phyloP scores from a whole-genome alignment of 2,329 filamentous ascomycete species.

The Aspergillus latus region DNA sequence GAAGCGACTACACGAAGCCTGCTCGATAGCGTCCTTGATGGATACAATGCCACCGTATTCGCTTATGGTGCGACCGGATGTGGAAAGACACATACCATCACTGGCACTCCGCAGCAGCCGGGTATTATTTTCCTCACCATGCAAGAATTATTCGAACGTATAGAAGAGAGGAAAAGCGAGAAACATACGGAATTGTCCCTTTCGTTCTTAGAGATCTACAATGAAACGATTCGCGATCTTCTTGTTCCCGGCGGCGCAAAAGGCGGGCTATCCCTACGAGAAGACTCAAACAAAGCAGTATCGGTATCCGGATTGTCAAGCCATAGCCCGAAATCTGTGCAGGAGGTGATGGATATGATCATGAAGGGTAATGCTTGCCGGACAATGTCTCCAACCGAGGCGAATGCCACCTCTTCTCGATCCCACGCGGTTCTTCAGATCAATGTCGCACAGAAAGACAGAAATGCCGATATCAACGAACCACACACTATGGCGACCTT shows the following conservation, averaged over 20 bases:
- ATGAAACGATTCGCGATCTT: conserved; percentile 95
- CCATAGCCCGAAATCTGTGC: conserved; percentile 84
- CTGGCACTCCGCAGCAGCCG: conserved; percentile 84
- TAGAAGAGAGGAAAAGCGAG: conserved; percentile 78
- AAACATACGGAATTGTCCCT: conserved; percentile 88
- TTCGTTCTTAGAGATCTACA: conserved; percentile 98
- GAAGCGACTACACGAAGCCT: conserved; percentile 85
- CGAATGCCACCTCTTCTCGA: conserved; percentile 94
- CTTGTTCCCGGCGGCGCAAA: conserved; percentile 82
- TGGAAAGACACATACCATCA: conserved; percentile 98
- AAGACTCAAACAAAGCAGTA: conserved; percentile 91
- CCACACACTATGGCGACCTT: conserved; percentile 97
- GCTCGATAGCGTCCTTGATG: conserved; percentile 93
- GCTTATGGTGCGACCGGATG: conserved; percentile 97
- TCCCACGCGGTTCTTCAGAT: conserved; percentile 97
- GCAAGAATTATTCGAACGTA: conserved; percentile 97
- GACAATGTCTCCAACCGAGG: conserved; percentile 94
- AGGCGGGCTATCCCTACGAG: conserved; percentile 82
- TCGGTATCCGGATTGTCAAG: conserved; percentile 88
- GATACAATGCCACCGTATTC: conserved; percentile 98
- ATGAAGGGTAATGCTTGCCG: conserved; percentile 90
- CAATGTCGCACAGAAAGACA: conserved; percentile 90
- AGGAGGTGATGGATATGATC: conserved; percentile 99
- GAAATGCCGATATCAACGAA: conserved; percentile 88
- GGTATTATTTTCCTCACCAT: conserved; percentile 99